Evolutionary conservation across 2,329 filamentous ascomycete genomes (phyloP).

Genomic region (Diaporthe longicolla): DNA sequence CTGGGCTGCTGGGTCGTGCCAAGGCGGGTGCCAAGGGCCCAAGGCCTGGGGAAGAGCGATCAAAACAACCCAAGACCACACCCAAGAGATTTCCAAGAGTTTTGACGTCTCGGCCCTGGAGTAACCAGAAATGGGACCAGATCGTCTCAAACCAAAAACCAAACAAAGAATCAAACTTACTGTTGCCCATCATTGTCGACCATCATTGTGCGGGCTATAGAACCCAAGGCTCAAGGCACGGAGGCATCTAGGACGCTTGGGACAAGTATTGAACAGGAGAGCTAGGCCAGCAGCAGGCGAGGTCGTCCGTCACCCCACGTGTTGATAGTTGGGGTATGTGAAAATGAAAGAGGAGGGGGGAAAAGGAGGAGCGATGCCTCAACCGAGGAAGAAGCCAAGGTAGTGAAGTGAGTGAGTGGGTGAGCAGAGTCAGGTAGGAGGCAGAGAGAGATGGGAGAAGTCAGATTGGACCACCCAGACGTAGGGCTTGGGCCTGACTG

Average conservation of each 20-base stretch:
- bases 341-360: neutral
- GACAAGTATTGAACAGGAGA: neutral
- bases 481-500: neutral
- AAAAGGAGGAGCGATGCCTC: neutral
- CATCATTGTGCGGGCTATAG: constrained; percentile 41
- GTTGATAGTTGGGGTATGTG: neutral
- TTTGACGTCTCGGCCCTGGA: constrained; percentile 40
- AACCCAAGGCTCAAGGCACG: constrained; percentile 41
- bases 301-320: neutral
- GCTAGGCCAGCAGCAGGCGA: neutral
- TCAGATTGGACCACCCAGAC: constrained; percentile 13
- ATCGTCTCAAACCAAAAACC: neutral
- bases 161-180: constrained; percentile 30
- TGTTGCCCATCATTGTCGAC: constrained; percentile 43
- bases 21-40: constrained; percentile 41
- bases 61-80: constrained; percentile 38
- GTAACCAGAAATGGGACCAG: constrained; percentile 29
- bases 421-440: neutral
- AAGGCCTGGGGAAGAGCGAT: constrained; percentile 33
- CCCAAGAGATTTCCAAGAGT: constrained; percentile 39
- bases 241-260: constrained; percentile 38
- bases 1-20: constrained; percentile 35
- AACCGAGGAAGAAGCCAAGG: neutral
- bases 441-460: neutral
- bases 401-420: no score